Percentiles rank a stretch among this genome's conserved stretches.
phyloP scores from a whole-genome alignment of 352 stramenopile species.

The Globisporangium viniferum region DNA sequence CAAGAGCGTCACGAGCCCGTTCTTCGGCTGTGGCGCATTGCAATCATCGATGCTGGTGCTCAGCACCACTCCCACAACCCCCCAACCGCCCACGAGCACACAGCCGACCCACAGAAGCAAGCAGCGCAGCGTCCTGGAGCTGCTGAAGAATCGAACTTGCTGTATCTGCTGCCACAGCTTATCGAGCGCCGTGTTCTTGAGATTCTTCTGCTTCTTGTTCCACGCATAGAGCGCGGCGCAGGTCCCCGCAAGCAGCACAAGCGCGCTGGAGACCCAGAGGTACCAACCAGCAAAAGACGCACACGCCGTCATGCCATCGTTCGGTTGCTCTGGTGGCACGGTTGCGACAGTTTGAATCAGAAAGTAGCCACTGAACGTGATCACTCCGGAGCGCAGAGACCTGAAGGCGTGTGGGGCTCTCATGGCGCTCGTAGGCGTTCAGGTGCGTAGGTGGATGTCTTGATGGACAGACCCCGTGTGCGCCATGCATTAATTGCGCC shows the following conservation, averaged over 20 bases:
- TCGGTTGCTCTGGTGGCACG: neutral
- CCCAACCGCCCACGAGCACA: neutral
- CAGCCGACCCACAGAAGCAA: neutral
- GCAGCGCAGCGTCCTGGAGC: neutral
- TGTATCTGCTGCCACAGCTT: neutral
- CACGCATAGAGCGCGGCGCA: neutral
- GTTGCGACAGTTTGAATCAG: neutral
- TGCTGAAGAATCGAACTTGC: neutral
- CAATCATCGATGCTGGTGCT: neutral
- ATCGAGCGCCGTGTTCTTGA: neutral
- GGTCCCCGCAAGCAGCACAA: neutral
- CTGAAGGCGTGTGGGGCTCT: neutral
- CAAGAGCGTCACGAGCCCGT: conserved; percentile 3
- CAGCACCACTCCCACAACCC: neutral
- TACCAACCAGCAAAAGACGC: neutral
- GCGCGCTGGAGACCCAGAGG: conserved; percentile 8
- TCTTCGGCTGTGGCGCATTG: neutral
- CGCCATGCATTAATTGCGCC: too few relatives aligned
- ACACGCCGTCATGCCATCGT: neutral
- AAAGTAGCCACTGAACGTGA: neutral
- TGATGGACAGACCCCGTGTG: too few relatives aligned
- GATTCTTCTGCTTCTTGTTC: neutral
- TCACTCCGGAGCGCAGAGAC: too few relatives aligned
- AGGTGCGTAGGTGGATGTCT: too few relatives aligned
- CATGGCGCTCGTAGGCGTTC: neutral